Conservation (phyloP, 768 basidiomycete species). For the Pleurotus djamor region DNA sequence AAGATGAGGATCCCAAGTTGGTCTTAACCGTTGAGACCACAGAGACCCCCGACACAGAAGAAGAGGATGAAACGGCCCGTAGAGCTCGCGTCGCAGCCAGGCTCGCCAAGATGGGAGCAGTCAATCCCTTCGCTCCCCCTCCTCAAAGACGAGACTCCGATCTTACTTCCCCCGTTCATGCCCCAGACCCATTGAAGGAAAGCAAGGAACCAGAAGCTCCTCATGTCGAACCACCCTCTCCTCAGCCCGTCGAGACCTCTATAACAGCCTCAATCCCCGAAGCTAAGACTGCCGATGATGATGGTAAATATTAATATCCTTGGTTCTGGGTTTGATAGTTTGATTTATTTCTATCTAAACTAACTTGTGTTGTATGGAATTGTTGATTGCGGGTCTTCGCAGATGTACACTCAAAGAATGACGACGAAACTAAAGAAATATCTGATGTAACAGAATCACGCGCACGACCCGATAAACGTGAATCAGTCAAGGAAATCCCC, state of each 20-base stretch:
- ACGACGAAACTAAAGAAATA: not conserved
- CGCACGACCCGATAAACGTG: not conserved
- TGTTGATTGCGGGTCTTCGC: constrained; percentile 1
- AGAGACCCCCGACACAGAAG: constrained; percentile 24
- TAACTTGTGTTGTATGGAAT: not conserved
- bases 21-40: too few relatives aligned
- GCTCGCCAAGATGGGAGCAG: constrained; percentile 49
- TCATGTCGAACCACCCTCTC: not conserved
- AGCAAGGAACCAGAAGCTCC: not conserved
- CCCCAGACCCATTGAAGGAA: not conserved
- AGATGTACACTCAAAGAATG: not conserved
- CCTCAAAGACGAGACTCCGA: constrained; percentile 20
- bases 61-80: constrained; percentile 47
- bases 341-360: constrained; percentile 12
- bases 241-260: not conserved
- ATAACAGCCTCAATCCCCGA: not conserved
- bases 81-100: constrained; percentile 58
- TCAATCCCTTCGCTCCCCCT: constrained; percentile 49
- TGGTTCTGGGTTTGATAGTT: not conserved
- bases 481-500: not conserved
- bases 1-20: not conserved
- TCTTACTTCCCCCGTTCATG: constrained; percentile 10
- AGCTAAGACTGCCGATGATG: constrained; percentile 12
- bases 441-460: not conserved
- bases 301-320: constrained; percentile 30